phyloP scores from a whole-genome alignment of 2,329 filamentous ascomycete species.

The Ciborinia camelliae region DNA sequence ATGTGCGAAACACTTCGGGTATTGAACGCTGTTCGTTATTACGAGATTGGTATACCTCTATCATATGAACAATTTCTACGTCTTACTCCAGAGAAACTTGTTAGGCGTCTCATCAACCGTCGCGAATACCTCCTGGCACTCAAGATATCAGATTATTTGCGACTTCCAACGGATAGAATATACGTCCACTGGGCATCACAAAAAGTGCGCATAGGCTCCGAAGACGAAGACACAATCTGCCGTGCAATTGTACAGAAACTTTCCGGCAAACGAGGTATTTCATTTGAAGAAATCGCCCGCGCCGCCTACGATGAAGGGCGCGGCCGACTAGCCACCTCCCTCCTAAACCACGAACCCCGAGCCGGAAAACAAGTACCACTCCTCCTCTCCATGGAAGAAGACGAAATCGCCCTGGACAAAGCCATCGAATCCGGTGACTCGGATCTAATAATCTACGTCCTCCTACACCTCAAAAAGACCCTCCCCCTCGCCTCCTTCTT shows the following conservation, averaged over 20 bases:
- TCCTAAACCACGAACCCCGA: slow-evolving; percentile 89
- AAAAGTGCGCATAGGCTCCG: slow-evolving; percentile 81
- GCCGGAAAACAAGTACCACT: slow-evolving; percentile 95
- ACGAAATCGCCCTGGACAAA: slow-evolving; percentile 91
- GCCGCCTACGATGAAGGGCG: slow-evolving; percentile 94
- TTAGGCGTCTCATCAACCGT: slow-evolving; percentile 79
- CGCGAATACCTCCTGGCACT: slow-evolving; percentile 90
- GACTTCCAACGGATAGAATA: slow-evolving; percentile 80
- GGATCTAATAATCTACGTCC: slow-evolving; percentile 85
- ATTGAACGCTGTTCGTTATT: slow-evolving; percentile 87
- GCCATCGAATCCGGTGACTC: slow-evolving; percentile 94
- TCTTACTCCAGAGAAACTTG: slow-evolving; percentile 83
- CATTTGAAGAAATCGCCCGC: slow-evolving; percentile 89
- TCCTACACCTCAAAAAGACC: slow-evolving; percentile 85
- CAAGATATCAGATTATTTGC: slow-evolving; percentile 81
- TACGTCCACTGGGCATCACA: slow-evolving; percentile 97
- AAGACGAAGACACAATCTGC: slow-evolving; percentile 86
- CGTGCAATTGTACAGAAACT: slow-evolving; percentile 82
- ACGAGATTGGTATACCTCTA: slow-evolving; percentile 82
- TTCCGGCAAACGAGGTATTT: slow-evolving; percentile 84
- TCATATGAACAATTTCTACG: slow-evolving; percentile 93
- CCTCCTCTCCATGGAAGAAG: slow-evolving; percentile 91
- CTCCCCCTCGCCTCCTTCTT: slow-evolving; percentile 89
- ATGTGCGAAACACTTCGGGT: slow-evolving; percentile 95
- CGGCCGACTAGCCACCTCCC: slow-evolving; percentile 79